Conservation (phyloP, 192 early-diverging fungal species). For the Coemansia sp. region DNA sequence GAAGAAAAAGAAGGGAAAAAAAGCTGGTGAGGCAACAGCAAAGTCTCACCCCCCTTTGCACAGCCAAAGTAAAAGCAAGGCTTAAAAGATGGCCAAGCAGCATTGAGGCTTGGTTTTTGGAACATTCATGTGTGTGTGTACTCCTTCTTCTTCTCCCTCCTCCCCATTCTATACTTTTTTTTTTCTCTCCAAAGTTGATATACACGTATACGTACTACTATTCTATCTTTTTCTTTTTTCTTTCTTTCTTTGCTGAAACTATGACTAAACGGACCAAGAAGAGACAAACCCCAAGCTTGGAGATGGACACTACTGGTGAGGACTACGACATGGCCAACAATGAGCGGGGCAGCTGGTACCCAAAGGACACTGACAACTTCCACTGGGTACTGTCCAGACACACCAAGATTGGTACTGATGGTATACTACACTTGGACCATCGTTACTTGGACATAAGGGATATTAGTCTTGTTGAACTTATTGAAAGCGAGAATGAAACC, state of each 20-base stretch:
- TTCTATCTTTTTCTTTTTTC: not conserved
- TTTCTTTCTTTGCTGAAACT: not conserved
- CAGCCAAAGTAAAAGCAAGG: not conserved
- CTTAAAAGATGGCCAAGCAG: not conserved
- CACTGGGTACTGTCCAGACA: conserved; percentile 40
- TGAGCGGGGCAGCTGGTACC: conserved; percentile 41
- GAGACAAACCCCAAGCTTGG: not conserved
- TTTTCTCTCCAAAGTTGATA: not conserved
- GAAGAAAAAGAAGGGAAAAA: not conserved
- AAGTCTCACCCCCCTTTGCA: not conserved
- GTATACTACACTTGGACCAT: conserved; percentile 28
- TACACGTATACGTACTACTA: not conserved
- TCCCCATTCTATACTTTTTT: not conserved
- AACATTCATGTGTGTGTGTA: not conserved
- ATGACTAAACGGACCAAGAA: conserved; percentile 7
- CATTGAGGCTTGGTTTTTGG: not conserved
- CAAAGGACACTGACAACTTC: conserved; percentile 44
- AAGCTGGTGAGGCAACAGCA: not conserved
- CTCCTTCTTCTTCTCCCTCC: conserved; percentile 6
- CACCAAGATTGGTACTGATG: conserved; percentile 26
- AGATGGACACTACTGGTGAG: not conserved
- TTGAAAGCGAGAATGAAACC: conserved; percentile 18
- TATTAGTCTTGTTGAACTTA: conserved; percentile 27
- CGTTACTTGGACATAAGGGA: conserved; percentile 45
- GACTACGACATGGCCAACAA: not conserved